Evolutionary conservation across 768 basidiomycete species (phyloP), one percentile per base, ranked within the genome.

Genomic region (Agrocybe pediades): DNA sequence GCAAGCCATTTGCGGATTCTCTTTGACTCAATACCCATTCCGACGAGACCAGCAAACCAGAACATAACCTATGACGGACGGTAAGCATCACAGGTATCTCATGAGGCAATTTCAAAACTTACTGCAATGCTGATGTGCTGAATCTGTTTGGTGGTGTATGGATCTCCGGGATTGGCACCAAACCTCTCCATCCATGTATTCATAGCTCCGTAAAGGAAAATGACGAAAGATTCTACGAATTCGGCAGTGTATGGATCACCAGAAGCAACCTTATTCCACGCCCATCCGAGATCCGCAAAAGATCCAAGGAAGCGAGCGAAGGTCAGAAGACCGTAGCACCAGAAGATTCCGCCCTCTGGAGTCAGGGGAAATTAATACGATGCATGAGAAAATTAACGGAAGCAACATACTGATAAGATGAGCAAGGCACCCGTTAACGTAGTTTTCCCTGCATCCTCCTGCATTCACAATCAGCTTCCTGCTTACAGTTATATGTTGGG

Each of bases 181-280:
- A 96, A 91, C 39, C 96, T 83, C 71, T 98, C 96, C 91, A 98
- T 93, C 92, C 93, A 98, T 15, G 90, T 93, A 66, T 98, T 96
- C 40, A 92, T 88, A 27, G 83, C 76, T 7, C 95, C 95, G 65
- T 98, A 98, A 0, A 85, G 27, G 71, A 95, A 95, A 62, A 98
- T 95, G 47, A 92, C 79, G 9, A 76, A 64, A 0, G 87, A 91
- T 69, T 94, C 92, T 53, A 86, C 77, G 49, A 91, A 87, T 67
- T 93, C 91, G 5, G 86, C 90, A 6, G 86, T 83, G 7, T 80
- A 76, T 41, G 72, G 72, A 20, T 72, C 70, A 19, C 74, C 73
- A 3, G 71, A 68, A 0, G 85, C 87, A 0, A 84, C 74, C 23
- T 79, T 74, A 66, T 98, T 98, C 95, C 95, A 98, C 15, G 96